Base-by-base conservation (phyloP, 202 grass and related monocot species). In the Cymbopogon flexuosus region DNA sequence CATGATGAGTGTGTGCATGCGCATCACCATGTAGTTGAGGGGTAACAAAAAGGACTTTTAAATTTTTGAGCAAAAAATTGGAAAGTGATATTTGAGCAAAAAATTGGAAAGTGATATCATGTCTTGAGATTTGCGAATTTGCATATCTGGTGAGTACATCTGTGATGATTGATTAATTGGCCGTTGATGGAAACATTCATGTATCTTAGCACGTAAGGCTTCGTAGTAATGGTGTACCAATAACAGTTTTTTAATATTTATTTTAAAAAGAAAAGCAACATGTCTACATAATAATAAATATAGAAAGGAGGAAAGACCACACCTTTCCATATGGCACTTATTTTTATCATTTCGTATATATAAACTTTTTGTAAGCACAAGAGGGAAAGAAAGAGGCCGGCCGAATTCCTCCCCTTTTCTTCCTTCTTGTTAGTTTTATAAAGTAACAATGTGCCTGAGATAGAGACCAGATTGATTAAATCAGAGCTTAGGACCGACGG, bases 181-280 rank as follows among this genome's bases (percentile, higher is more conserved):
- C 15, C 7, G 18, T 3, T 27, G 5, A 60, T 66, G 47, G 43
- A 72, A 75, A 31, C 24, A 16, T 47, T 24, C 36, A 7, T 66
- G 63, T 49, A 59, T 56, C 77, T 78, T 84, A 84, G 41, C 1
- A 72, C 6, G 41, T 84, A 79, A 41, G 75, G 22, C 68, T 31
- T 13, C 15, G 27, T 27, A 27, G 27, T 27, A 27, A 27, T 27
- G 27, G 27, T 27, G 27, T 27, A 27, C 27, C 27, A 27, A 27
- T 27, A 27, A 27, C 27, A 27, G 1, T 27, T 27, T 27, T 27
- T 27, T 27, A 27, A 27, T 2, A 27, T 27, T 27, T 27, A 27
- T 75, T 60, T 57, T 0, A 40, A 73, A 81, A 45, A 29, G 0
- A 16, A 42, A 70, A 35, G 30, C 0, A 16, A 29, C 36, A 61